These are phyloP conservation scores for Aureobasidium sp. DNA, from an alignment of 2,329 filamentous ascomycete genomes.

Conservation along the genomic window DNA sequence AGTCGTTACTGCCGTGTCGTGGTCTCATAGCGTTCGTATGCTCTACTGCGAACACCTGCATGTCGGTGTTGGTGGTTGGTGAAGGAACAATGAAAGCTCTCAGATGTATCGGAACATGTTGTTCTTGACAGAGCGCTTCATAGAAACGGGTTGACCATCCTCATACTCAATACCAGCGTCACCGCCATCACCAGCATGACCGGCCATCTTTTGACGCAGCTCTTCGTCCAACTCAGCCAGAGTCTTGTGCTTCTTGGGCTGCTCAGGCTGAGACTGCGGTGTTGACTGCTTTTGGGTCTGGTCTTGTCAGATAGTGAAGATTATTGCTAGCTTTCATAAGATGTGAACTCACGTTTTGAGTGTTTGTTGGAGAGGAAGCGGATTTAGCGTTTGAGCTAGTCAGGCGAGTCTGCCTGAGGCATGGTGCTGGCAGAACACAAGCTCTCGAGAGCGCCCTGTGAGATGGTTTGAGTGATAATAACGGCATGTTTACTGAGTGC, in stretches of 20 bases:
- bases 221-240: conserved; percentile 60
- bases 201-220: conserved; percentile 57
- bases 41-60: not conserved
- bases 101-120: conserved; percentile 72
- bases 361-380: not conserved
- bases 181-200: conserved; percentile 57
- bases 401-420: not conserved
- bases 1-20: not conserved
- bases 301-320: not conserved
- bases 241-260: conserved; percentile 41
- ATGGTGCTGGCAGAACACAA: not conserved
- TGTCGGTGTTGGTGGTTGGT: not conserved
- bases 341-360: not conserved
- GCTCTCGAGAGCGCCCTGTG: not conserved
- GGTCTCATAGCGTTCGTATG: not conserved
- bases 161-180: conserved; percentile 67
- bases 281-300: not conserved
- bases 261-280: not conserved
- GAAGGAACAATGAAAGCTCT: conserved; percentile 6
- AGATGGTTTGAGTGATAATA: not conserved
- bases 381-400: conserved; percentile 13
- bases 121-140: conserved; percentile 66
- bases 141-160: conserved; percentile 61
- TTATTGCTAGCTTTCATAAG: not conserved
- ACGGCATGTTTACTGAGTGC: not conserved